These are phyloP conservation scores for Iris macrosiphon DNA, from an alignment of 106 monocot genomes.

Conservation along the genomic window DNA sequence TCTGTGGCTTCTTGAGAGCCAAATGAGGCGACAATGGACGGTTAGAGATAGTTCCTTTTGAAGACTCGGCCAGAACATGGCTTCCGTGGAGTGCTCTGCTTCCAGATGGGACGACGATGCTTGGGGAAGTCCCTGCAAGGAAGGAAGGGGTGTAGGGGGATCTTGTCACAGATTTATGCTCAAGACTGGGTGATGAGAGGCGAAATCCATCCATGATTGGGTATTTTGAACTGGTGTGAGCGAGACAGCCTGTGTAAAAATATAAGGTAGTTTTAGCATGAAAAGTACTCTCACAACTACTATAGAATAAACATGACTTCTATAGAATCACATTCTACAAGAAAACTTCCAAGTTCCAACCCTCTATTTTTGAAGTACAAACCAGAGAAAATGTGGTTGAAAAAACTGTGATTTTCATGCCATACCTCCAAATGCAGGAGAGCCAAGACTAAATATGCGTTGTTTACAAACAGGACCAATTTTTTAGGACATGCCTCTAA, in stretches of 20 bases:
- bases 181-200: too few species aligned
- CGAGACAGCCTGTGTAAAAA: slow-evolving; percentile 11
- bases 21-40: slow-evolving; percentile 74
- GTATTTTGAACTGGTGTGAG: slow-evolving; percentile 3
- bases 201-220: background rate
- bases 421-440: too few species aligned
- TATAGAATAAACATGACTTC: too few species aligned
- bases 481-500: too few species aligned
- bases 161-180: too few species aligned
- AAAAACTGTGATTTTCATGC: background rate
- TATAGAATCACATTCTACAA: background rate
- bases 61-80: slow-evolving; percentile 14
- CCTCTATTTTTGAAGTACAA: background rate
- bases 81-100: slow-evolving; percentile 36
- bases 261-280: background rate
- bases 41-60: slow-evolving; percentile 29
- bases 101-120: background rate
- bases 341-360: background rate
- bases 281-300: too few species aligned
- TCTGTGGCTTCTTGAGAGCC: slow-evolving; percentile 62
- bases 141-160: background rate
- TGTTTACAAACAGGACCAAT: too few species aligned
- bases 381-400: background rate
- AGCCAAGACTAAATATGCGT: too few species aligned
- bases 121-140: background rate